Conservation (phyloP, 208 protist species). For the Herpetomonas samuelpessoai region DNA sequence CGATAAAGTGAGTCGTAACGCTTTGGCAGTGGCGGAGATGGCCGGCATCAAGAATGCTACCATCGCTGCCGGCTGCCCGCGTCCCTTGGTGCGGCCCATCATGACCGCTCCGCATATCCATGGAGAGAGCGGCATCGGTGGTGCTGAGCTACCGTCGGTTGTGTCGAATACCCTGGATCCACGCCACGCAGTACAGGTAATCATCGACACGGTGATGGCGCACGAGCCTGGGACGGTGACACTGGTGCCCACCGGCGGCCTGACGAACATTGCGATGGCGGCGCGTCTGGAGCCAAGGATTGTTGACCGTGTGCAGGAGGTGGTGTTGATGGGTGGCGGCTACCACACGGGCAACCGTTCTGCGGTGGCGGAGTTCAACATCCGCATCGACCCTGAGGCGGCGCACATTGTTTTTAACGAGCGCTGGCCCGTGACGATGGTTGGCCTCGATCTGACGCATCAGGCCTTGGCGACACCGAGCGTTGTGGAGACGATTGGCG, state of each 20-base stretch:
- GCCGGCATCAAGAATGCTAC: conserved; percentile 30
- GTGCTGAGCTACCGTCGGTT: conserved; percentile 19
- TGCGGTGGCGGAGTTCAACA: conserved; percentile 81
- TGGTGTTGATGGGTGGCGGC: conserved; percentile 80
- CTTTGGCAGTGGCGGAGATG: conserved; percentile 34
- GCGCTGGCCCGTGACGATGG: conserved; percentile 64
- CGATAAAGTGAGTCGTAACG: conserved; percentile 78
- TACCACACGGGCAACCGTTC: conserved; percentile 51
- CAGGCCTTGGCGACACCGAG: conserved; percentile 51
- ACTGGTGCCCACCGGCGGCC: conserved; percentile 55
- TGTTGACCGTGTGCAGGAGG: conserved; percentile 61
- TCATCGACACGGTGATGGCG: conserved; percentile 54
- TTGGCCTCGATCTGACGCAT: conserved; percentile 81
- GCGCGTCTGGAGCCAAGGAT: conserved; percentile 63
- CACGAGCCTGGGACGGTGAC: conserved; percentile 53
- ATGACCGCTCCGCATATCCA: conserved; percentile 60
- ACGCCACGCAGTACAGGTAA: conserved; percentile 50
- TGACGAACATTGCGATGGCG: conserved; percentile 87
- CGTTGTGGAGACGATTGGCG: conserved; percentile 37
- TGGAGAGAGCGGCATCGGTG: conserved; percentile 66
- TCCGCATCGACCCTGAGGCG: conserved; percentile 68
- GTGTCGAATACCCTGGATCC: conserved; percentile 28
- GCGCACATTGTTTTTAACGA: conserved; percentile 77
- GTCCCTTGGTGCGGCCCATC: conserved; percentile 41
- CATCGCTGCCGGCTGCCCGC: conserved; percentile 41